Percentiles rank a stretch among this genome's conserved stretches.
Evolutionary conservation across 495 filamentous ascomycete genomes (phyloP).

Genomic region (Hypoxylon trugodes): DNA sequence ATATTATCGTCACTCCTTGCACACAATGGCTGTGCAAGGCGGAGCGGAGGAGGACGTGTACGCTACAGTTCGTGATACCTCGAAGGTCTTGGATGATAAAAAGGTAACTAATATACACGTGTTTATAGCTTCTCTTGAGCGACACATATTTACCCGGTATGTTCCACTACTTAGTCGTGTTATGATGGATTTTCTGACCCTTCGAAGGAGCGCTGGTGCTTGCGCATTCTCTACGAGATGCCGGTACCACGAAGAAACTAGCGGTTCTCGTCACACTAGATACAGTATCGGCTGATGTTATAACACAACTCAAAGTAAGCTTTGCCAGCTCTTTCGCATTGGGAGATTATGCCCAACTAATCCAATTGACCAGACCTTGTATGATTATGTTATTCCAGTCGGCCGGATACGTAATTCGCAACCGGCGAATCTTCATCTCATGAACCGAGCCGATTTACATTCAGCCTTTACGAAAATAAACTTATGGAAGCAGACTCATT

Average conservation of each 20-base stretch:
- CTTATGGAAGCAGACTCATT: conserved; percentile 92
- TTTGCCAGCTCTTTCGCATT: conserved; percentile 9
- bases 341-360: conserved; percentile 9
- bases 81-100: conserved; percentile 2
- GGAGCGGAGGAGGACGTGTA: conserved; percentile 61
- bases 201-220: conserved; percentile 85
- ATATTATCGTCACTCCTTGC: conserved; percentile 25
- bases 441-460: conserved; percentile 89
- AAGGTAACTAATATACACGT: conserved; percentile 41
- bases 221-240: conserved; percentile 93
- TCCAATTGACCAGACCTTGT: conserved; percentile 68
- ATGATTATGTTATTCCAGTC: conserved; percentile 89
- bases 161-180: conserved; percentile 35
- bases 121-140: conserved; percentile 80
- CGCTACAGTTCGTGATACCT: conserved; percentile 57
- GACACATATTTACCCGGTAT: conserved; percentile 91
- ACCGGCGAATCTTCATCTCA: conserved; percentile 85
- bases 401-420: conserved; percentile 75
- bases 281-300: conserved; percentile 71
- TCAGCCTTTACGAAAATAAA: conserved; percentile 96
- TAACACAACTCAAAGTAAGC: conserved; percentile 76
- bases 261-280: conserved; percentile 84
- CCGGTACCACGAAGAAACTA: conserved; percentile 84
- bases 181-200: conserved; percentile 38
- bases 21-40: conserved; percentile 49